A percentile compares a stretch with the other conserved stretches of the same genome.
Evolutionary conservation across 139 green algal species (phyloP).

Genomic region (Chlorella sp.): DNA sequence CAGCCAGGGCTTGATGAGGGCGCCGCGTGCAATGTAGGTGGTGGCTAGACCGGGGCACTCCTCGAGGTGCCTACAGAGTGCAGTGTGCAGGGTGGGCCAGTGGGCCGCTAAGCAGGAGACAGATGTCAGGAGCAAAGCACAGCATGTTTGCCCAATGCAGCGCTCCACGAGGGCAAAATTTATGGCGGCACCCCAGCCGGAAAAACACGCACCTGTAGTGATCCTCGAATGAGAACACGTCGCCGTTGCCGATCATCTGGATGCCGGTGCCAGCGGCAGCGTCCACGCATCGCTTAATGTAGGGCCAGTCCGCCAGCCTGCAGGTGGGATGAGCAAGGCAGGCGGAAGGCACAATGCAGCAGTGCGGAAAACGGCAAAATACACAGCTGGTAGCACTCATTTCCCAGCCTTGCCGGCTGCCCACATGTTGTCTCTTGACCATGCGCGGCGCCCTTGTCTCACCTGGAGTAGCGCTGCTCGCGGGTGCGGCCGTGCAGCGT

Average conservation of each 20-base stretch:
- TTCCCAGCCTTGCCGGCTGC: background rate
- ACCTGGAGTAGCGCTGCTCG: slow-evolving; percentile 86
- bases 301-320: slow-evolving; percentile 81
- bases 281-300: slow-evolving; percentile 64
- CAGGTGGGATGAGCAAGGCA: too few relatives aligned
- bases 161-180: background rate
- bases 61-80: slow-evolving; percentile 24
- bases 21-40: slow-evolving; percentile 91
- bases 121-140: too few relatives aligned
- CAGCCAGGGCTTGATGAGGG: slow-evolving; percentile 99
- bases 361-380: too few relatives aligned
- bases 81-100: background rate
- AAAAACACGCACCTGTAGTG: slow-evolving; percentile 56
- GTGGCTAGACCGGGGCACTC: slow-evolving; percentile 57
- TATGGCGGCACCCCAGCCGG: too few relatives aligned
- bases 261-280: slow-evolving; percentile 26
- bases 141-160: too few relatives aligned
- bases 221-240: slow-evolving; percentile 86
- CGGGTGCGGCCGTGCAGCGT: slow-evolving; percentile 95
- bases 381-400: too few relatives aligned
- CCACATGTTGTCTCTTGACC: too few relatives aligned
- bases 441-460: background rate
- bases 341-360: too few relatives aligned
- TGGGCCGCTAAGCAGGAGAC: too few relatives aligned
- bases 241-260: slow-evolving; percentile 93